Base-by-base conservation (phyloP, 306 rosid genomes). In the Trifolium repens region DNA sequence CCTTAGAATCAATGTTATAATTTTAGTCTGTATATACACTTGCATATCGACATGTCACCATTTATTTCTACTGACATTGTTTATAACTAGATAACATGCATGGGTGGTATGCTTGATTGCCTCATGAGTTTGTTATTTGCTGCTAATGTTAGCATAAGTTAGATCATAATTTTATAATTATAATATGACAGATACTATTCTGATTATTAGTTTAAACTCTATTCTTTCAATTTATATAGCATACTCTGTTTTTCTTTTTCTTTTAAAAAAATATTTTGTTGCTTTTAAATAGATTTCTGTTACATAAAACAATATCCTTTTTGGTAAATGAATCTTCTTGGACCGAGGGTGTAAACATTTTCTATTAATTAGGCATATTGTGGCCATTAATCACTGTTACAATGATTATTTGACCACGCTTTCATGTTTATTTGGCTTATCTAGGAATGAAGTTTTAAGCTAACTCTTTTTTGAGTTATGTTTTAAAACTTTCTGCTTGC, bases 71-170 rank as follows among this genome's bases (percentile, higher is more conserved):
- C 27, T 67, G 39, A 11, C 44, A 68, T 47, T 72, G 40, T 72
- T 35, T 76, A 22, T 22, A 65, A 47, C 58, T 30, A 30, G 9
- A 70, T 49, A 49, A 70, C 43, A 65, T 75, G 60, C 71, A 39
- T 43, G 46, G 26, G 17, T 54, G 64, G 49, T 65, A 71, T 70
- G 50, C 65, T 69, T 70, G 76, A 61, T 72, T 42, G 40, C 72
- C 50, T 70, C 37, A 14, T 34, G 63, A 64, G 43, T 30, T 64
- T 68, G 8, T 49, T 13, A 19, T 35, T 35, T 79, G 49, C 12
- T 60, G 52, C 39, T 71, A 44, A 44, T 78, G 27, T 59, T 70
- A 59, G 71, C 69, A 49, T 58, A 42, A 60, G 42, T 49, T 57
- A 60, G 22, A 30, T 26, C 35, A 13, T 3, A 22, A 13, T 71